Evolutionary conservation across 352 stramenopile genomes (phyloP), one percentile per base, ranked within the genome.

Genomic region (Pythium grandisporangium): DNA sequence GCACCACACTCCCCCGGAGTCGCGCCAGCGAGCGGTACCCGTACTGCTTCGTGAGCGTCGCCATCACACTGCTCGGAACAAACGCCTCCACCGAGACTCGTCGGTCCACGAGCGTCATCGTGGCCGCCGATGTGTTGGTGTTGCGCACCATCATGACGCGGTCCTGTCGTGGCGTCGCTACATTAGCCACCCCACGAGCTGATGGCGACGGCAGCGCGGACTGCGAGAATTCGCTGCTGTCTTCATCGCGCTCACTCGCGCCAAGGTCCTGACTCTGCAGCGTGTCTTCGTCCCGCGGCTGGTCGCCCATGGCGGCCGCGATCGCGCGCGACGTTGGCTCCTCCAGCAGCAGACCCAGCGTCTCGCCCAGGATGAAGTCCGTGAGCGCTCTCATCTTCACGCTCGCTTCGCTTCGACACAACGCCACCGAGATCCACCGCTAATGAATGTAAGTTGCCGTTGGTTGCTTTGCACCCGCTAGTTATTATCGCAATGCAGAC

Each of bases 191-290:
- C 19, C 25, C 19, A 24, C 22, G 38, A 20, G 38, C 11, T 45
- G 38, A 14, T 10, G 42, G 45, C 27, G 27, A 32, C n/a, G n/a
- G n/a, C n/a, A n/a, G n/a, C 29, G 13, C 37, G 10, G 43, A 17
- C 39, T 77, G 57, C 20, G 73, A 76, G n/a, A n/a, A n/a, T n/a
- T n/a, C n/a, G n/a, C n/a, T n/a, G n/a, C n/a, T n/a, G n/a, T n/a
- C n/a, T 55, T 83, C 70, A 40, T 59, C 84, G 12, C 82, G 64
- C 42, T 87, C 68, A 34, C 66, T 80, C 26, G 55, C 27, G 29
- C 61, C 57, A 38, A 62, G 48, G 13, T 51, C 64, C 16, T 67
- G 67, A 47, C 52, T 69, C 41, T 75, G 59, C 14, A 43, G 14
- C 27, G 36, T n/a, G 17, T 20, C 24, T 6, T 48, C 42, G 0